These are phyloP conservation scores for Tulasnella calospora DNA, from an alignment of 768 basidiomycete genomes.

Conservation along the genomic window DNA sequence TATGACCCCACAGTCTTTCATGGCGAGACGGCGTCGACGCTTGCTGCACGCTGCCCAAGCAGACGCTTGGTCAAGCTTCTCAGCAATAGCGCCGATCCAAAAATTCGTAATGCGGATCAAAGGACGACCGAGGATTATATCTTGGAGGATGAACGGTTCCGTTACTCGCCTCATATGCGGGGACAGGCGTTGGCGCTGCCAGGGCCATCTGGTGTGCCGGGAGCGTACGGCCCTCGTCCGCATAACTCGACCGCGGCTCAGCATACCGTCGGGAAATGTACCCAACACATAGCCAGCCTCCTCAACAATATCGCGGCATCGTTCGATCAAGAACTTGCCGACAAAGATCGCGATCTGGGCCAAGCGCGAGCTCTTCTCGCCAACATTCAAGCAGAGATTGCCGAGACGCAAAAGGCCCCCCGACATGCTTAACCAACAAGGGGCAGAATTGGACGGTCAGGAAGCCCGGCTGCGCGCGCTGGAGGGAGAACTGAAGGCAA, in stretches of 20 bases:
- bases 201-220: background rate
- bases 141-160: slow-evolving; percentile 96
- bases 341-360: slow-evolving; percentile 84
- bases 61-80: no score
- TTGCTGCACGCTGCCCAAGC: slow-evolving; percentile 93
- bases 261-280: slow-evolving; percentile 75
- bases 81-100: slow-evolving; percentile 94
- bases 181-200: slow-evolving; percentile 50
- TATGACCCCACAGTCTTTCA: slow-evolving; percentile 97
- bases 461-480: slow-evolving; percentile 56
- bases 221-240: slow-evolving; percentile 48
- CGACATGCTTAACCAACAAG: slow-evolving; percentile 59
- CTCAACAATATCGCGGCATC: slow-evolving; percentile 84
- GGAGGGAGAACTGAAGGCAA: slow-evolving; percentile 59
- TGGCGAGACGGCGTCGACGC: slow-evolving; percentile 93
- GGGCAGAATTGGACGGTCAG: slow-evolving; percentile 59
- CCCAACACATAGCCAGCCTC: slow-evolving; percentile 79
- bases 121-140: slow-evolving; percentile 99
- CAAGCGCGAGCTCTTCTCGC: slow-evolving; percentile 82
- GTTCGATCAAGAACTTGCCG: slow-evolving; percentile 86
- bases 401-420: slow-evolving; percentile 77
- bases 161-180: slow-evolving; percentile 61
- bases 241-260: slow-evolving; percentile 84
- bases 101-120: slow-evolving; percentile 87
- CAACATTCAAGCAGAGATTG: slow-evolving; percentile 85